These are phyloP conservation scores for Pseudonitzschia pungens DNA, from an alignment of 108 stramenopile genomes.

Conservation along the genomic window DNA sequence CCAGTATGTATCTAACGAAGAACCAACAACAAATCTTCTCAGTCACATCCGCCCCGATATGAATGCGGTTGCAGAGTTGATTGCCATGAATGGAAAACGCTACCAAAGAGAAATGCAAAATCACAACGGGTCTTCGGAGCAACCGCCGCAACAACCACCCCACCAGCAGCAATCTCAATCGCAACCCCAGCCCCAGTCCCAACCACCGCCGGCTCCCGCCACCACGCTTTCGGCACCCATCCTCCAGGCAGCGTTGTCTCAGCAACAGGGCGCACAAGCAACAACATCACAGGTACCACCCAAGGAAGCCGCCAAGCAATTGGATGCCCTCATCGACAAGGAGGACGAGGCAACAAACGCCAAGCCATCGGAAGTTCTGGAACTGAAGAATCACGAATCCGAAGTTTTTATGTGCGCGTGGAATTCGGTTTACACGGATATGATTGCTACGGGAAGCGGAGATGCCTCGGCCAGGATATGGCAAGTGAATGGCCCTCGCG, in stretches of 20 bases:
- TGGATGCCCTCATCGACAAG: slow-evolving; percentile 28
- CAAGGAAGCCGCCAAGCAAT: slow-evolving; percentile 18
- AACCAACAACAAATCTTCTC: slow-evolving; percentile 1
- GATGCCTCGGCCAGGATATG: slow-evolving; percentile 94
- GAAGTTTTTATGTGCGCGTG: slow-evolving; percentile 98
- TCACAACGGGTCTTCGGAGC: background rate
- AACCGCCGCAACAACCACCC: background rate
- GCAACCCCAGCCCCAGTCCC: background rate
- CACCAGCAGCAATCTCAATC: background rate
- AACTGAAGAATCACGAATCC: slow-evolving; percentile 79
- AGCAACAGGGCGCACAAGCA: slow-evolving; percentile 4
- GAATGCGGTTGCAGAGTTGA: slow-evolving; percentile 17
- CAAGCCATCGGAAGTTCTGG: slow-evolving; percentile 57
- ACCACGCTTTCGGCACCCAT: background rate
- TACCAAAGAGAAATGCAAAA: slow-evolving; percentile 5
- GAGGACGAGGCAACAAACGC: slow-evolving; percentile 70
- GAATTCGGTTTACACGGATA: slow-evolving; percentile 89
- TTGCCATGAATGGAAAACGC: slow-evolving; percentile 14
- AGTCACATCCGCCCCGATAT: background rate
- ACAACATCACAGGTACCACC: background rate
- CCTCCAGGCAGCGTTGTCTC: background rate
- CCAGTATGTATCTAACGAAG: too few species aligned
- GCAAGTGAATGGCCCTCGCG: slow-evolving; percentile 75
- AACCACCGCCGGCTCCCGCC: too few species aligned
- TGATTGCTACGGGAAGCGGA: slow-evolving; percentile 93